These are phyloP conservation scores for Penicillium crustosum DNA, from an alignment of 2,329 filamentous ascomycete genomes.

Conservation along the genomic window DNA sequence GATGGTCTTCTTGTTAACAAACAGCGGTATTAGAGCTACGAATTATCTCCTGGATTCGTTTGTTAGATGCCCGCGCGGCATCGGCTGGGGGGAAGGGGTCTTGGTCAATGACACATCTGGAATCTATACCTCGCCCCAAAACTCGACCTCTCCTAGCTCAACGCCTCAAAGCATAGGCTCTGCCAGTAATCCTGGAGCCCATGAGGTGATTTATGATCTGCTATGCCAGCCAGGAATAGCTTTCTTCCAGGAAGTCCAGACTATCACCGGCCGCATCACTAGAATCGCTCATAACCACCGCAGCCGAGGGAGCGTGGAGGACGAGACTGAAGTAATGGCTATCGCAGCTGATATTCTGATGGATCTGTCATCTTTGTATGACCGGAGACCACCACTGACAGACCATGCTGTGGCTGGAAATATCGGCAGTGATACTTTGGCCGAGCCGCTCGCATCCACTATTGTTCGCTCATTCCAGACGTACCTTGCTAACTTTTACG, in stretches of 20 bases:
- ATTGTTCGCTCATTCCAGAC: slow-evolving; percentile 57
- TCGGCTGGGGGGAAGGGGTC: slow-evolving; percentile 58
- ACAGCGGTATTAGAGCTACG: background rate
- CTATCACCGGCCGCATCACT: slow-evolving; percentile 58
- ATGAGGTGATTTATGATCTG: background rate
- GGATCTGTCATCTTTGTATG: slow-evolving; percentile 54
- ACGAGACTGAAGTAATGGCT: slow-evolving; percentile 60
- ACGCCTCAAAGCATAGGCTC: background rate
- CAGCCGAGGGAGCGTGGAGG: slow-evolving; percentile 56
- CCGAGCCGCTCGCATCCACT: slow-evolving; percentile 49
- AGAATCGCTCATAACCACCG: slow-evolving; percentile 59
- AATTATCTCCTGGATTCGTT: slow-evolving; percentile 53
- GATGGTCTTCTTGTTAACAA: background rate
- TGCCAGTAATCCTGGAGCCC: background rate
- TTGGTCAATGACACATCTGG: slow-evolving; percentile 46
- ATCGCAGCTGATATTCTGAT: slow-evolving; percentile 52
- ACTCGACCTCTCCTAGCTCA: slow-evolving; percentile 46
- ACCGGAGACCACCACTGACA: slow-evolving; percentile 55
- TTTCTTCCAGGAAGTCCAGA: slow-evolving; percentile 60
- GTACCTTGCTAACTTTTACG: slow-evolving; percentile 58
- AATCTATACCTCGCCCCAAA: slow-evolving; percentile 3
- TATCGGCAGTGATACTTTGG: slow-evolving; percentile 51
- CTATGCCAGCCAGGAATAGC: background rate
- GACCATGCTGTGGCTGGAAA: slow-evolving; percentile 56
- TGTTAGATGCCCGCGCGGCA: slow-evolving; percentile 57